These are phyloP conservation scores for Populus simonii DNA, from an alignment of 345 rosid genomes.

Conservation along the genomic window DNA sequence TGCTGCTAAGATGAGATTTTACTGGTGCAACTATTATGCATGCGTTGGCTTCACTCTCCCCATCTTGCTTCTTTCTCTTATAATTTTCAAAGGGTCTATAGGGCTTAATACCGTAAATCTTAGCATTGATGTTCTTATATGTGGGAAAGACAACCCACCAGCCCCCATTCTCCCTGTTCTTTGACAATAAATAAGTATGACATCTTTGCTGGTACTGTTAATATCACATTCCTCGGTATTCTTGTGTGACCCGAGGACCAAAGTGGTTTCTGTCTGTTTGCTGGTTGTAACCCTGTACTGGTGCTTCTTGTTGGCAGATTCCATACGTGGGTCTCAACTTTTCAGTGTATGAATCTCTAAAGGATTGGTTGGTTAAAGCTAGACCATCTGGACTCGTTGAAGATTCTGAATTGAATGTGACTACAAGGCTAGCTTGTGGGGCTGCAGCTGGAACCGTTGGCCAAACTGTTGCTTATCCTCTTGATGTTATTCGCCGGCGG, in stretches of 20 bases:
- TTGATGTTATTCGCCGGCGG: conserved; percentile 91
- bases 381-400: conserved; percentile 67
- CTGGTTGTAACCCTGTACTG: neutral
- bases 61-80: neutral
- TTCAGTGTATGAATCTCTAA: conserved; percentile 81
- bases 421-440: conserved; percentile 93
- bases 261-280: neutral
- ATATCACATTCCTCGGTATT: neutral
- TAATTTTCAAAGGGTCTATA: neutral
- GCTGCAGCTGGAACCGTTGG: conserved; percentile 96
- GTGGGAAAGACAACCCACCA: neutral
- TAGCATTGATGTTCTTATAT: neutral
- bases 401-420: conserved; percentile 69
- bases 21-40: neutral
- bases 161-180: neutral
- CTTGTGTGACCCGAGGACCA: neutral
- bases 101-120: neutral
- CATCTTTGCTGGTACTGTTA: neutral
- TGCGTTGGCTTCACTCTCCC: neutral
- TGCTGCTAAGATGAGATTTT: neutral
- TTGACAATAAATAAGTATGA: neutral
- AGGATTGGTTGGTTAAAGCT: conserved; percentile 73
- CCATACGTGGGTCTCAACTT: conserved; percentile 94
- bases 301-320: conserved; percentile 36
- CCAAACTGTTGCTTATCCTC: conserved; percentile 95